Base-by-base conservation (phyloP, 2,329 filamentous ascomycete species). In the Eutypa lata region DNA sequence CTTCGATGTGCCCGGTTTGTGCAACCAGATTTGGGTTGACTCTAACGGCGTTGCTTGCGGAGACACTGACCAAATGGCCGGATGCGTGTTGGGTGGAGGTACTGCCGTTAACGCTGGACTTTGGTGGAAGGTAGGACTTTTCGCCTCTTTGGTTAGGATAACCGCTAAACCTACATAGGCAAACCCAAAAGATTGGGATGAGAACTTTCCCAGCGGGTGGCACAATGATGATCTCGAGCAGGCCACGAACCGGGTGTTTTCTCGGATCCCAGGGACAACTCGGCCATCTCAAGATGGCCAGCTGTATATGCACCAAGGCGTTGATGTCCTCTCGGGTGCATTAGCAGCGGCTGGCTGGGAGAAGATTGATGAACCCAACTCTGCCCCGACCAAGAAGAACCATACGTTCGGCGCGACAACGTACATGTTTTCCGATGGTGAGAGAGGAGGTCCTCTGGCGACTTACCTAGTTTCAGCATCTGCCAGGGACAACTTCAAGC, bases 21-120 rank as follows among this genome's bases (percentile, higher is more conserved):
- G 84, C 69, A 89, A 89, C 66, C 76, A 88, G 68, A 87, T 90
- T 61, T 88, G 84, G 80, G 72, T 76, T 7, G 80, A 87, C 63
- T 83, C 82, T 13, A 73, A 75, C 5, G 85, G 83, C 35, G 83
- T 88, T 57, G 82, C 82, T 44, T 90, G 87, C 69, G 77, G 76
- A 5, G 87, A 90, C 67, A 84, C 82, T 11, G 85, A 87, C 58
- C 83, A 87, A 62, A 89, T 89, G 84, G 84, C 85, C n/a, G 87
- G 86, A 13, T 90, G 87, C 59, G 76, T 90, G 40, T 78, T 90
- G 7, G 87, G 87, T 49, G 87, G 87, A 53, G 83, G 83, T 7
- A 81, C 82, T 24, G 81, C 83, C 42, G 76, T 89, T 60, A 90
- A 89, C 61, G 83, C 86, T 48, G 85, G 83, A 48, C 76, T 89